phyloP scores from a whole-genome alignment of 2,329 filamentous ascomycete species.

The Pseudogymnoascus sp. region DNA sequence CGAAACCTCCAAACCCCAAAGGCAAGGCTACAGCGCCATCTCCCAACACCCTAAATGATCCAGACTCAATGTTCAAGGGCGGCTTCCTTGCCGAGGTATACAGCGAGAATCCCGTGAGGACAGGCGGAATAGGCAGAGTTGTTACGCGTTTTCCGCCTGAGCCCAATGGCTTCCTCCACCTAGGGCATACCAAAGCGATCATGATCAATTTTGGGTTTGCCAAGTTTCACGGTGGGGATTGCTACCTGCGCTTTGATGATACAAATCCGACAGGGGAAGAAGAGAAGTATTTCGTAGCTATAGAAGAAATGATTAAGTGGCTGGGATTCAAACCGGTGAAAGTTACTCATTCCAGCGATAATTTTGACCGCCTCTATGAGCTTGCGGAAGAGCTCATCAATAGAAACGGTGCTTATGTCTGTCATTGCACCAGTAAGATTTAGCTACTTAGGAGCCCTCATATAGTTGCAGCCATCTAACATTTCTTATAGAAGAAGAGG shows the following conservation, averaged over 20 bases:
- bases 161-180: constrained; percentile 89
- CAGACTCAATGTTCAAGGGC: constrained; percentile 69
- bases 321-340: constrained; percentile 71
- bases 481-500: constrained; percentile 52
- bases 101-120: constrained; percentile 55
- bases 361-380: constrained; percentile 78
- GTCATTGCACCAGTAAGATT: constrained; percentile 57
- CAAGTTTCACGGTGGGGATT: constrained; percentile 58
- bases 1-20: constrained; percentile 29
- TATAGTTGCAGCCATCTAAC: neutral
- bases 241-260: constrained; percentile 79
- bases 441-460: neutral
- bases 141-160: constrained; percentile 74
- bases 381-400: constrained; percentile 78
- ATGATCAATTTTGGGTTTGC: constrained; percentile 96
- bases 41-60: constrained; percentile 38
- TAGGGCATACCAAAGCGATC: constrained; percentile 93
- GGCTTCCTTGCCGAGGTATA: constrained; percentile 70
- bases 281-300: constrained; percentile 78
- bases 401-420: constrained; percentile 70
- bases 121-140: constrained; percentile 38
- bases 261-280: constrained; percentile 94
- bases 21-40: constrained; percentile 20
- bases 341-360: constrained; percentile 84
- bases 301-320: constrained; percentile 82